phyloP scores from a whole-genome alignment of 352 stramenopile genomes.

The Phytopythium vexans region DNA sequence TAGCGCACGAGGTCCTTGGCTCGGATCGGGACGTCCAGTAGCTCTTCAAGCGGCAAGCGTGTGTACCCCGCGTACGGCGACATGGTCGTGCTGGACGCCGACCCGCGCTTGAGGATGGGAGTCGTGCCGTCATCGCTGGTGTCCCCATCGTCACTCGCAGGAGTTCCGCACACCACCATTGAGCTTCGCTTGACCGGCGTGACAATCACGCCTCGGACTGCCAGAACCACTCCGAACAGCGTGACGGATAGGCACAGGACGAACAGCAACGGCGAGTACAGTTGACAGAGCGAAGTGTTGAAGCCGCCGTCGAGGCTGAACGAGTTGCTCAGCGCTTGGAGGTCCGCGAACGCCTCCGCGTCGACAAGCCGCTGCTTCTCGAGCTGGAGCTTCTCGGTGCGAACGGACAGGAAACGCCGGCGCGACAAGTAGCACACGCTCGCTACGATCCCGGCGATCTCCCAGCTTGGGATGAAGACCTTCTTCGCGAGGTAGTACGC shows the following conservation, averaged over 20 bases:
- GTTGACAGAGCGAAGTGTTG: conserved; percentile 17
- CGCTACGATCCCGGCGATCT: conserved; percentile 24
- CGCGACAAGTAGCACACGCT: conserved; percentile 11
- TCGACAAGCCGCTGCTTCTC: conserved; percentile 29
- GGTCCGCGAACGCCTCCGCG: conserved; percentile 15
- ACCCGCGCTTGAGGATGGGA: neutral
- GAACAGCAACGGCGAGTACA: conserved; percentile 25
- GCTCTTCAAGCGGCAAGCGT: conserved; percentile 41
- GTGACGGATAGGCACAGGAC: too few relatives aligned
- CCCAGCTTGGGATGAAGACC: conserved; percentile 31
- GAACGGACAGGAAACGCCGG: conserved; percentile 18
- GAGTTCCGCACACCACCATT: too few relatives aligned
- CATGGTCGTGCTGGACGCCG: neutral
- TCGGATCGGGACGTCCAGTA: conserved; percentile 45
- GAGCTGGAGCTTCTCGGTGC: conserved; percentile 24
- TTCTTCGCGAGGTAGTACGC: conserved; percentile 29
- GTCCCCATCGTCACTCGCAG: too few relatives aligned
- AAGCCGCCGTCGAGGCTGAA: conserved; percentile 9
- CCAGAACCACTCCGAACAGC: neutral
- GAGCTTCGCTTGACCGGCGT: too few relatives aligned
- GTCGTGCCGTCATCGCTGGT: neutral
- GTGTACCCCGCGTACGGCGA: conserved; percentile 28
- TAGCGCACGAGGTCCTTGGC: conserved; percentile 36
- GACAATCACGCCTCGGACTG: neutral
- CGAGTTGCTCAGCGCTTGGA: conserved; percentile 28